Base-by-base conservation (phyloP, 1,139 yeast species). In the Zygoascus sp. region DNA sequence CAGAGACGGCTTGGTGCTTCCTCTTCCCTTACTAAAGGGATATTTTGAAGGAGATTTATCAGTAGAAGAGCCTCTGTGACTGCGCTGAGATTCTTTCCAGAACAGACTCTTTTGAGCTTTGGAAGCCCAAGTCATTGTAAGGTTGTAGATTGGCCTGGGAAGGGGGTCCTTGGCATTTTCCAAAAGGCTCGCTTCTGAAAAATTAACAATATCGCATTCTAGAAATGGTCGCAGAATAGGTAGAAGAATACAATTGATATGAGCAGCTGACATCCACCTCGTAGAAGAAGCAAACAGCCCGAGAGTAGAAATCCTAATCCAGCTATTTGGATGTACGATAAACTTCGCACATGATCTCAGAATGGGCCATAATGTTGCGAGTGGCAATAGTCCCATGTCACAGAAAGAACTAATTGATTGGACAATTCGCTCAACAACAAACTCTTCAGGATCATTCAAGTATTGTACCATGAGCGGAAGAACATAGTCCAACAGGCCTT, bases 381-480 rank as follows among this genome's bases (percentile, higher is more conserved):
- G 69, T 32, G 74, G 65, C 6, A 83, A 67, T 22, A 83, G 58
- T 0, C 85, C 85, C 16, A 80, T 62, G 37, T 71, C 74, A n/a
- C 75, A 69, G 30, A 83, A 62, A 32, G 75, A 70, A n/a, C 75
- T 70, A 49, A 92, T 79, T 1, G 86, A 77, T 53, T 80, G 81
- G 19, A 92, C 64, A 0, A 88, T 92, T 49, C 79, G 78, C n/a
- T 85, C 74, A 0, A 85, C 86, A 8, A 92, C 94, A 45, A 81
- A 72, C 57, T 89, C 97, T 56, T 89, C 95, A 0, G 83, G 77
- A 62, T 89, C 97, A 6, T 82, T 76, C 30, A 90, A 65, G 0
- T 96, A 83, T 61, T 92, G 97, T 2, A 86, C 71, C 55, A 92
- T 68, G 16, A 94, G 66, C 0, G 98, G 98, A 28, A 89, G 68